A percentile compares a stretch with the other conserved stretches of the same genome.
Conservation (phyloP, 2,329 filamentous ascomycete species). For the Cladorrhinum sp. region DNA sequence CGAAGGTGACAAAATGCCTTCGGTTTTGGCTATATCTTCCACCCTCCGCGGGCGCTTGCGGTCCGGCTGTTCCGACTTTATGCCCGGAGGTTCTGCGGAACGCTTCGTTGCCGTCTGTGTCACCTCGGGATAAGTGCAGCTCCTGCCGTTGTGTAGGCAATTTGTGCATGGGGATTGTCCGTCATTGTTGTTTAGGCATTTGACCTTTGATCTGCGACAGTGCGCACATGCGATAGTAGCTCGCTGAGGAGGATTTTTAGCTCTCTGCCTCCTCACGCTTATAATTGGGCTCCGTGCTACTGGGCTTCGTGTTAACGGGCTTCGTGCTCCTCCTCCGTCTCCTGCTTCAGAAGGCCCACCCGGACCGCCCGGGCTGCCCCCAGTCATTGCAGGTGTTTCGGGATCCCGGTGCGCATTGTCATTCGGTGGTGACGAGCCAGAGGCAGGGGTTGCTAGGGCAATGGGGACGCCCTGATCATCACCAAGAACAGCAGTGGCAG, state of each 20-base stretch:
- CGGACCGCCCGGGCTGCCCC: constrained; percentile 30
- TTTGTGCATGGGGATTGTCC: constrained; percentile 69
- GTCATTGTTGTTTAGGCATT: constrained; percentile 75
- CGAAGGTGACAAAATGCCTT: constrained; percentile 35
- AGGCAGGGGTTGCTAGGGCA: background rate
- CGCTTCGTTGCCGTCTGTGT: constrained; percentile 42
- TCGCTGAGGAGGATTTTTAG: constrained; percentile 53
- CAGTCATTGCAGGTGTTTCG: constrained; percentile 32
- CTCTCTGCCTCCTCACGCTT: constrained; percentile 38
- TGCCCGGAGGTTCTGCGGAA: constrained; percentile 36
- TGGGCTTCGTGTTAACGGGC: no score
- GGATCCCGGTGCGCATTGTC: constrained; percentile 27
- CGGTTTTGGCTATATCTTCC: constrained; percentile 41
- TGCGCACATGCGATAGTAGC: constrained; percentile 76
- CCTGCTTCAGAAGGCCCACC: background rate
- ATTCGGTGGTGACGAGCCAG: constrained; percentile 7
- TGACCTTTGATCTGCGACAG: constrained; percentile 79
- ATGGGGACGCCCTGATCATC: background rate
- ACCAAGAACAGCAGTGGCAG: background rate
- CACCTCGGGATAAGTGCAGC: constrained; percentile 68
- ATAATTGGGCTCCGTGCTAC: no score
- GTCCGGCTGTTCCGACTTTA: constrained; percentile 47
- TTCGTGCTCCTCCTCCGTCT: background rate
- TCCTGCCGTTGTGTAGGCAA: constrained; percentile 67
- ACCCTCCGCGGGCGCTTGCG: constrained; percentile 47